A percentile compares a stretch with the other conserved stretches of the same genome.
Conservation (phyloP, 768 basidiomycete species). For the Mycena chlorophos region DNA sequence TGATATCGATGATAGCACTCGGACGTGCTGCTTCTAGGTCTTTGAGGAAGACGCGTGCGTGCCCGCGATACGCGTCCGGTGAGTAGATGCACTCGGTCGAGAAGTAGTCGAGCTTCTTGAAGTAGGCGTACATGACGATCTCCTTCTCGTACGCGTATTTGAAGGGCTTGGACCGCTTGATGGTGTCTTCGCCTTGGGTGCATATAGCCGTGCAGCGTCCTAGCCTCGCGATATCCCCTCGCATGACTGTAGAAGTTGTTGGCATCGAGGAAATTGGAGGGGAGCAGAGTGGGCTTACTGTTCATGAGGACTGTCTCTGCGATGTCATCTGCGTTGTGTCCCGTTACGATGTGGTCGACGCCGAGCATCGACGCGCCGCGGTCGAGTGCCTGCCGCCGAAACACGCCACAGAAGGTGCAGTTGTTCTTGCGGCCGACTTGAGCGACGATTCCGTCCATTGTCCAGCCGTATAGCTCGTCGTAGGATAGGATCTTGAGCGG, state of each 20-base stretch:
- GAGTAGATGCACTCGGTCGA: conserved; percentile 99
- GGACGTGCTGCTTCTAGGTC: conserved; percentile 93
- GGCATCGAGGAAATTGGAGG: background rate
- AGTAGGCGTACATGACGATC: conserved; percentile 99
- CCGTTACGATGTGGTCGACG: conserved; percentile 97
- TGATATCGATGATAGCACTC: conserved; percentile 95
- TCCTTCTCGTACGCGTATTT: conserved; percentile 99
- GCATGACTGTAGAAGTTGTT: conserved; percentile 72
- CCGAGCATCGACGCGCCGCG: conserved; percentile 84
- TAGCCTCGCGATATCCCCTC: conserved; percentile 93
- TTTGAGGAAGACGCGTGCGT: conserved; percentile 92
- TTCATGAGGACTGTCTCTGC: conserved; percentile 99
- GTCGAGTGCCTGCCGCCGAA: conserved; percentile 93
- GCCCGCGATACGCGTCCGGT: conserved; percentile 96
- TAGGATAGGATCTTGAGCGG: conserved; percentile 96
- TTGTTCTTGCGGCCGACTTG: conserved; percentile 97
- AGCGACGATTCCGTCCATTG: conserved; percentile 96
- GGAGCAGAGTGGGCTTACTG: conserved; percentile 52
- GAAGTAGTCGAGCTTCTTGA: conserved; percentile 98
- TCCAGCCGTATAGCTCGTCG: conserved; percentile 97
- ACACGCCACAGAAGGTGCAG: conserved; percentile 99
- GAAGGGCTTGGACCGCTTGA: conserved; percentile 98
- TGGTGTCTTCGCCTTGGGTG: conserved; percentile 94
- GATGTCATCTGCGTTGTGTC: conserved; percentile 98
- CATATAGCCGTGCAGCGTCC: conserved; percentile 93